phyloP scores from a whole-genome alignment of 768 basidiomycete species.

The Lactarius psammicola region DNA sequence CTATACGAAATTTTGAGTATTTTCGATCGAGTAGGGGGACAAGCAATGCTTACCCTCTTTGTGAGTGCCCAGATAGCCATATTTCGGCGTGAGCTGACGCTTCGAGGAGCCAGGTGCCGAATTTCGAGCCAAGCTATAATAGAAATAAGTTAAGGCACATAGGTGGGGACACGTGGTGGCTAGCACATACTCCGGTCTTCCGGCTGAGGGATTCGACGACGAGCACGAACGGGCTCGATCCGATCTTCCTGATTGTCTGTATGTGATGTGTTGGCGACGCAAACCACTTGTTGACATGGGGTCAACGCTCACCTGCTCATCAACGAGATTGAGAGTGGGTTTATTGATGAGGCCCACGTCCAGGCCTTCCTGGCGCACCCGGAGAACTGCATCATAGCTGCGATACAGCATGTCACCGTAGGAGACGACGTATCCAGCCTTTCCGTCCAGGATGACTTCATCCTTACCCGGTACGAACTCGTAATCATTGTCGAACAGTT shows the following conservation, averaged over 20 bases:
- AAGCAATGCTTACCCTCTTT: conserved; percentile 49
- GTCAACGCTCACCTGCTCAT: conserved; percentile 57
- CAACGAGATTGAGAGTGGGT: conserved; percentile 76
- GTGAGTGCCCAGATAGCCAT: conserved; percentile 74
- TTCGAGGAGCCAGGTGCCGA: conserved; percentile 86
- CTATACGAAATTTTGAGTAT: conserved; percentile 31
- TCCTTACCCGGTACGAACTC: conserved; percentile 83
- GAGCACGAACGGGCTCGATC: conserved; percentile 72
- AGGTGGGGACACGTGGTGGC: neutral
- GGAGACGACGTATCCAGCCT: conserved; percentile 76
- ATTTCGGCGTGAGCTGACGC: conserved; percentile 75
- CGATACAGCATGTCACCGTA: conserved; percentile 89
- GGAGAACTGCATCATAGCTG: conserved; percentile 77
- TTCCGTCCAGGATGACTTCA: conserved; percentile 75
- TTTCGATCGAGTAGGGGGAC: neutral
- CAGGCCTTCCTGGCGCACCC: conserved; percentile 65
- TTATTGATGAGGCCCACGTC: conserved; percentile 89
- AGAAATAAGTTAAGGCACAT: neutral
- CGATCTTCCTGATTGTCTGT: conserved; percentile 66
- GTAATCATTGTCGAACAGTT: conserved; percentile 68
- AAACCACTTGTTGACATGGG: neutral
- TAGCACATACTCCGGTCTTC: conserved; percentile 66
- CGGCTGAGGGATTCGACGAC: conserved; percentile 85
- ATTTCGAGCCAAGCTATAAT: conserved; percentile 68
- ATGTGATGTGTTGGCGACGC: neutral